Conservation (phyloP, 1,284 basidiomycete genomes). For the Pyrrhoderma noxium region DNA sequence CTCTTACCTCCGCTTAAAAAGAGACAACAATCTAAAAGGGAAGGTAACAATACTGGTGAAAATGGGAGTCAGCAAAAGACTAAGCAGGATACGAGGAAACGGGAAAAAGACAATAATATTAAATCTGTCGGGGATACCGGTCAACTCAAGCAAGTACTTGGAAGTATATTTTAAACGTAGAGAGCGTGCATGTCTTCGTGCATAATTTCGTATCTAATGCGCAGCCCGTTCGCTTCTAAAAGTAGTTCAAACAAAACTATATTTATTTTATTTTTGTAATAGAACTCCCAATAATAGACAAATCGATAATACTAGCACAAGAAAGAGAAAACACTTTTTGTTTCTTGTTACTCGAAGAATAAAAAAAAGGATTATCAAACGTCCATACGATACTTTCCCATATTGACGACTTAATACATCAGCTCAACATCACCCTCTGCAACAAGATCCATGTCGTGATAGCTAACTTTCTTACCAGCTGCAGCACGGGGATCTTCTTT, state of each 20-base stretch:
- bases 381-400: background rate
- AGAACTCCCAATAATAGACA: background rate
- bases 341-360: too few species aligned
- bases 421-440: constrained; percentile 81
- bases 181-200: too few species aligned
- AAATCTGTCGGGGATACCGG: constrained; percentile 23
- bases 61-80: constrained; percentile 16
- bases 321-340: too few species aligned
- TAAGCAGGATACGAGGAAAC: constrained; percentile 29
- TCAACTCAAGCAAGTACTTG: constrained; percentile 43
- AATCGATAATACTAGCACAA: too few species aligned
- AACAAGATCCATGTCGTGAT: constrained; percentile 83
- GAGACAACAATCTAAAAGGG: background rate
- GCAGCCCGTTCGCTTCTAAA: too few species aligned
- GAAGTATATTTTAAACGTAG: constrained; percentile 43
- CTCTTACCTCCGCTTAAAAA: constrained; percentile 36
- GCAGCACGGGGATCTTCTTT: constrained; percentile 84
- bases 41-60: constrained; percentile 11
- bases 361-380: too few species aligned
- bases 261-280: background rate
- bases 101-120: constrained; percentile 19
- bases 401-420: constrained; percentile 44
- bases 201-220: too few species aligned
- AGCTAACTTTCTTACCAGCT: constrained; percentile 74
- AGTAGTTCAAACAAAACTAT: too few species aligned